Evolutionary conservation across 495 filamentous ascomycete genomes (phyloP).

Genomic region (Friedmanniomyces endolithicus): DNA sequence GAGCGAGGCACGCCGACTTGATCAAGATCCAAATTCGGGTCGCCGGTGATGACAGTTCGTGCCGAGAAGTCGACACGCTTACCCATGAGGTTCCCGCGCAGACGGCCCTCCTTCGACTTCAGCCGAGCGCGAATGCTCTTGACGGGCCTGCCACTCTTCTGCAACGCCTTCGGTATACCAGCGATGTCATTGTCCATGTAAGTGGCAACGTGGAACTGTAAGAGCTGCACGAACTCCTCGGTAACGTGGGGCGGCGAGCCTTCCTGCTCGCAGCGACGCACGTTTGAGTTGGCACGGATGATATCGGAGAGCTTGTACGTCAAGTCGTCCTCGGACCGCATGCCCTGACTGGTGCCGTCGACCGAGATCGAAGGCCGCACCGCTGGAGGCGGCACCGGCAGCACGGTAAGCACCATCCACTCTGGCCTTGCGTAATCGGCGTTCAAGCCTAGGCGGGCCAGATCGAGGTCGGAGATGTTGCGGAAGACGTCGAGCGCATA

Average conservation of each 20-base stretch:
- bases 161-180: constrained; percentile 85
- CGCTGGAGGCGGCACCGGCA: constrained; percentile 89
- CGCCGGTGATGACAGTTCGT: constrained; percentile 97
- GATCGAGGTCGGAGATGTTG: constrained; percentile 65
- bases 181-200: constrained; percentile 99
- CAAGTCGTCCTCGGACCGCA: constrained; percentile 93
- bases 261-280: constrained; percentile 73
- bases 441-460: constrained; percentile 77
- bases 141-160: constrained; percentile 90
- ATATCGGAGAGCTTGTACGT: constrained; percentile 98
- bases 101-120: constrained; percentile 95
- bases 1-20: constrained; percentile 89
- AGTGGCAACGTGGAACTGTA: constrained; percentile 98
- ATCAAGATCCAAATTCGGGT: constrained; percentile 89
- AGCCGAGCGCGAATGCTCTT: constrained; percentile 92
- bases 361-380: constrained; percentile 92
- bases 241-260: constrained; percentile 82
- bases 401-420: constrained; percentile 94
- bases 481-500: constrained; percentile 75
- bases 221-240: constrained; percentile 72
- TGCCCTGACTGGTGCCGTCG: constrained; percentile 74
- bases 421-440: constrained; percentile 88
- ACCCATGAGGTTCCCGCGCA: constrained; percentile 97
- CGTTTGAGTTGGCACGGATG: constrained; percentile 91
- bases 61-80: constrained; percentile 99